Evolutionary conservation across 2,329 filamentous ascomycete genomes (phyloP), one percentile per base, ranked within the genome.

Genomic region (Pseudodiploospora longispora): DNA sequence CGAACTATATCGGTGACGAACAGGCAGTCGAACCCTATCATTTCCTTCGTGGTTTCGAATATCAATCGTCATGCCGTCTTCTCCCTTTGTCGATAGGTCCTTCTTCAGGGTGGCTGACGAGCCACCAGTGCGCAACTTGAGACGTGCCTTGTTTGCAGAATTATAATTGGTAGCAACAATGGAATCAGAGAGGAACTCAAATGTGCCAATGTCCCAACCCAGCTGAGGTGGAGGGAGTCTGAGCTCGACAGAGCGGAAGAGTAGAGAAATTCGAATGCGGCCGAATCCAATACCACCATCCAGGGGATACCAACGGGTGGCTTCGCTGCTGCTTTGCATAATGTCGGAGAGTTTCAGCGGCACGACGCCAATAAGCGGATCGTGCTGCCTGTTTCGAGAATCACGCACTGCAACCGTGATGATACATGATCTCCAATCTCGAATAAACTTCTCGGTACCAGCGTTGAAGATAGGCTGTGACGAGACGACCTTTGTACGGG

Each of bases 381-480:
- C 93, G 55, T 97, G 91, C 65, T 98, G 83, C 43, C 91, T 78
- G 63, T 96, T 87, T 31, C 91, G 81, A 8, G 85, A 82, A 60
- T 97, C 91, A 28, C 93, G 84, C 10, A 96, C 89, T 1, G 87
- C 86, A 40, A 97, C 75, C 0, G 90, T 96, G 43, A 95, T 76
- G 46, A 96, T 85, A 38, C 79, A 76, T 12, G 87, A 93, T 50
- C 88, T 78, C 93, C 93, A 98, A 59, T 98, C 91, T 27, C 91
- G 83, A 30, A 97, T 71, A 55, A 97, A 97, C 9, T 85, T 80
- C 59, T 98, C 93, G 0, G 90, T 96, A 47, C 91, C 91, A 3
- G 93, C 90, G 55, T 97, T 96, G 75, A 95, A 97, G 51, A 97
- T 96, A 2, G 93, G 93, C 61, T 94, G 90, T 42, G 87, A 94